phyloP scores from a whole-genome alignment of 495 filamentous ascomycete species.

The Podospora sp. region DNA sequence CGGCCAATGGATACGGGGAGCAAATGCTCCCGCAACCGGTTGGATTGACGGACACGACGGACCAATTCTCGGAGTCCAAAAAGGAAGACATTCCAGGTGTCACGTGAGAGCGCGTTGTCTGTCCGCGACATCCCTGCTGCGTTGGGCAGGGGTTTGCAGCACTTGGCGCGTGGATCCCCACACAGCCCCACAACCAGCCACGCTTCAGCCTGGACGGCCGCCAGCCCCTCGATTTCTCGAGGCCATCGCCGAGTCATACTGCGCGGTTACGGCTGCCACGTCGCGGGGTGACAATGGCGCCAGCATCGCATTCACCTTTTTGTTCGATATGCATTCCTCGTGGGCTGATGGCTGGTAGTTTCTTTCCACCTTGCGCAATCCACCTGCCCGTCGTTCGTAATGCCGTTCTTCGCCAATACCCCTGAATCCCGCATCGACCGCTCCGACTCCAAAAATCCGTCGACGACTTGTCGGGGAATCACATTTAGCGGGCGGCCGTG shows the following conservation, averaged over 20 bases:
- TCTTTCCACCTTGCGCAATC: neutral
- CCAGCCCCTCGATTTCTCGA: conserved; percentile 20
- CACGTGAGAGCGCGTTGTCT: conserved; percentile 3
- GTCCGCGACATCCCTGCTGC: neutral
- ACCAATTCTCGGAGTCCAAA: no score
- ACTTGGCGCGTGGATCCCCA: conserved; percentile 1
- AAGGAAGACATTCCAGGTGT: neutral
- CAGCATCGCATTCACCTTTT: neutral
- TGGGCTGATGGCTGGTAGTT: neutral
- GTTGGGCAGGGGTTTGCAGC: neutral
- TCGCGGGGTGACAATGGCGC: conserved; percentile 6
- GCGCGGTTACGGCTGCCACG: conserved; percentile 1
- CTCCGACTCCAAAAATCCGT: conserved; percentile 79
- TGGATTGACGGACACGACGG: neutral
- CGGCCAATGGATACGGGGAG: neutral
- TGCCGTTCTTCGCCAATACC: conserved; percentile 80
- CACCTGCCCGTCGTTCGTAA: conserved; percentile 35
- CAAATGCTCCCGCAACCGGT: neutral
- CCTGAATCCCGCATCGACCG: conserved; percentile 79
- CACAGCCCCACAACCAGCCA: conserved; percentile 22
- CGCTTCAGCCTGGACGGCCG: conserved; percentile 20
- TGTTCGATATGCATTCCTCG: neutral
- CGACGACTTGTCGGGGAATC: conserved; percentile 84
- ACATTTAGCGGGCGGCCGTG: conserved; percentile 78
- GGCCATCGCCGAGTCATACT: neutral